Conservation (phyloP, 345 rosid species). For the Theobroma cacao region DNA sequence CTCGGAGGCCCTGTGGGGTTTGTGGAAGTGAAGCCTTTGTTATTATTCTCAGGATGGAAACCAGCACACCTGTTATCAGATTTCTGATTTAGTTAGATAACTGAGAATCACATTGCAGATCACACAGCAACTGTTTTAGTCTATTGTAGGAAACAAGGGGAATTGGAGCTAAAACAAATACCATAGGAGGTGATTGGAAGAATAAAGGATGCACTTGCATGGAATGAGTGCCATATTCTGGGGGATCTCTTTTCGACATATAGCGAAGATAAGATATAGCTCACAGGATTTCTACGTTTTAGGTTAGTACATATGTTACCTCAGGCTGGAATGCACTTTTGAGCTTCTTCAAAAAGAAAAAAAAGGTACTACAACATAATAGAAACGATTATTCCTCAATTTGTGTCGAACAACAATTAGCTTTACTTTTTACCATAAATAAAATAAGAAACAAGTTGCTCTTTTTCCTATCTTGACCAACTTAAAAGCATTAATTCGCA, state of each 20-base stretch:
- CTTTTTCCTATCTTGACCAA: neutral
- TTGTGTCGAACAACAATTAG: neutral
- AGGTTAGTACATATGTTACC: neutral
- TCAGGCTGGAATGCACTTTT: neutral
- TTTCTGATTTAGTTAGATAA: conserved; percentile 4
- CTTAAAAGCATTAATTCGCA: neutral
- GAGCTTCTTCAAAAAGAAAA: neutral
- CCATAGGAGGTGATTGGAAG: neutral
- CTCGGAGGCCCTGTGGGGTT: conserved; percentile 59
- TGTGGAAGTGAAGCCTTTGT: conserved; percentile 87
- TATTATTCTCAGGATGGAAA: conserved; percentile 67
- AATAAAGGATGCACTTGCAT: neutral
- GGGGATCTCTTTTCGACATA: neutral
- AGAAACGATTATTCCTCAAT: neutral
- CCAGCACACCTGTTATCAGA: conserved; percentile 56
- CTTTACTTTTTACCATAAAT: neutral
- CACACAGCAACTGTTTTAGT: neutral
- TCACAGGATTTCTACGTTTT: neutral
- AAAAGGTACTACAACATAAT: neutral
- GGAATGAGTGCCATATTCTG: conserved; percentile 1
- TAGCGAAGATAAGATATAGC: neutral
- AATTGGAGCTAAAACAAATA: neutral
- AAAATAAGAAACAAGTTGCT: neutral
- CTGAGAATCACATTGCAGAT: neutral
- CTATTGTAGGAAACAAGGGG: neutral